Percentiles rank a stretch among this genome's conserved stretches.
phyloP scores from a whole-genome alignment of 257 asterid genomes.

The Plantago ovata region DNA sequence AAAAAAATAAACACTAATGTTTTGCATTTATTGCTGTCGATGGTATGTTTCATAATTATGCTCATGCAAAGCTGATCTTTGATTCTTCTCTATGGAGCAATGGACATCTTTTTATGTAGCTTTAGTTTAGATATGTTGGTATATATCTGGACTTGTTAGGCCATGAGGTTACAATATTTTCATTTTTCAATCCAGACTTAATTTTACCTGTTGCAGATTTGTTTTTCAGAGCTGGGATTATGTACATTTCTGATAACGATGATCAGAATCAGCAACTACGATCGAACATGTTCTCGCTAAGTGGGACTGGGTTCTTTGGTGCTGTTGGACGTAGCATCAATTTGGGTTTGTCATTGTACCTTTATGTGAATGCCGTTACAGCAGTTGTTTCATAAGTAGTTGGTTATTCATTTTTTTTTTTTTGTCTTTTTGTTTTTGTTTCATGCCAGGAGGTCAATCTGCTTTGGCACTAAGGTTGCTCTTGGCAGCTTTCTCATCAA shows the following conservation, averaged over 20 bases:
- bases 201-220: slow-evolving; percentile 62
- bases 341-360: slow-evolving; percentile 45
- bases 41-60: too few species aligned
- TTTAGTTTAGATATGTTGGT: background rate
- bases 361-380: background rate
- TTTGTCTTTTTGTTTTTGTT: slow-evolving; percentile 6
- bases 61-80: too few species aligned
- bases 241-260: slow-evolving; percentile 62
- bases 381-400: background rate
- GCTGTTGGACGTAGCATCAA: slow-evolving; percentile 86
- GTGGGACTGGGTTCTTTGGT: slow-evolving; percentile 77
- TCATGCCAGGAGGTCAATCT: slow-evolving; percentile 70
- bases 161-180: background rate
- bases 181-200: slow-evolving; percentile 42
- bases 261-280: slow-evolving; percentile 46
- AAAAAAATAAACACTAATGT: too few species aligned
- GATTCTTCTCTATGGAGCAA: too few species aligned
- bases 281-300: slow-evolving; percentile 72
- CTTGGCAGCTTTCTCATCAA: slow-evolving; percentile 80
- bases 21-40: too few species aligned
- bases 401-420: too few species aligned
- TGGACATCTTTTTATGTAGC: background rate
- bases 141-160: background rate
- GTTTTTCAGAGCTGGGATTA: slow-evolving; percentile 89
- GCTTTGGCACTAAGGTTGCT: slow-evolving; percentile 77